phyloP scores from a whole-genome alignment of 306 rosid genomes.

The Luffa acutangula region DNA sequence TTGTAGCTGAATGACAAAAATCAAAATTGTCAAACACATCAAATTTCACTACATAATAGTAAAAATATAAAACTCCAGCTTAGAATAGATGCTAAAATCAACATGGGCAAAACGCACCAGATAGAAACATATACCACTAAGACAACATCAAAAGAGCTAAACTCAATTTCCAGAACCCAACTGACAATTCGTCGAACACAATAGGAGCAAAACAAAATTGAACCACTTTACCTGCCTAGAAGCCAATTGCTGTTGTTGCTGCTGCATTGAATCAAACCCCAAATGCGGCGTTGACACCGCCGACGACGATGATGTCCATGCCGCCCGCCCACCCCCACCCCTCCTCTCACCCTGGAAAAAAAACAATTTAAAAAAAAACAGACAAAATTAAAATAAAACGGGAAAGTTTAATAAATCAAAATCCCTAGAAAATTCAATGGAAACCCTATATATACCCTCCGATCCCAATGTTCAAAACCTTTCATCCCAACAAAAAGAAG shows the following conservation, averaged over 20 bases:
- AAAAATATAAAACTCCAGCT: not conserved
- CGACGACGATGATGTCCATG: slow-evolving; percentile 73
- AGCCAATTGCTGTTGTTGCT: slow-evolving; percentile 54
- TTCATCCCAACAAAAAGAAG: not conserved
- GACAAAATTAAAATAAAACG: slow-evolving; percentile 17
- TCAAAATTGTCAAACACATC: not conserved
- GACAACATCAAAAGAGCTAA: not conserved
- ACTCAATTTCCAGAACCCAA: not conserved
- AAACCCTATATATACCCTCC: slow-evolving; percentile 46
- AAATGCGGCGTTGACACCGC: slow-evolving; percentile 70
- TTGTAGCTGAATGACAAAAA: not conserved
- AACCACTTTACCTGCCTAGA: slow-evolving; percentile 76
- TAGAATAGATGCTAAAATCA: not conserved
- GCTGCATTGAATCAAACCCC: slow-evolving; percentile 72
- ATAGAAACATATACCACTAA: not conserved
- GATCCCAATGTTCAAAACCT: slow-evolving; percentile 78
- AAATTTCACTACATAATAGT: not conserved
- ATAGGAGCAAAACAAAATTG: not conserved
- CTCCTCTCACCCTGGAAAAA: slow-evolving; percentile 8
- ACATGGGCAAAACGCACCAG: not conserved
- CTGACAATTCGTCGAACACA: not conserved
- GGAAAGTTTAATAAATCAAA: slow-evolving; percentile 29
- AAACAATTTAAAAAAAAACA: too few species aligned
- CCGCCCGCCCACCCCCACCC: slow-evolving; percentile 60
- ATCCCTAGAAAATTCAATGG: slow-evolving; percentile 31